These are phyloP conservation scores for Erigeron philadelphicus DNA, from an alignment of 140 eudicot genomes.

Conservation along the genomic window DNA sequence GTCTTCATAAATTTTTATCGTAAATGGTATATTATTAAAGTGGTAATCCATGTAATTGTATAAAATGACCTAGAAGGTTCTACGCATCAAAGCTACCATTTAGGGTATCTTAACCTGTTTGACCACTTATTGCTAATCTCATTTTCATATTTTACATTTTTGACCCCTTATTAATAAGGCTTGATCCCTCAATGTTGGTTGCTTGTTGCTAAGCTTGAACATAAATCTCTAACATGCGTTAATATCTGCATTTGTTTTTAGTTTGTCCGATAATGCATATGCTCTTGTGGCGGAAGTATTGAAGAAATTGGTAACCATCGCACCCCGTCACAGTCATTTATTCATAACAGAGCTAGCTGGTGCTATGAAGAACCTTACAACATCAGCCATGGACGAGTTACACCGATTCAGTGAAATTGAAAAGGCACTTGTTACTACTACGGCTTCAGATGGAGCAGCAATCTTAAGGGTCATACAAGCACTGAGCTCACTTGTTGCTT, in stretches of 20 bases:
- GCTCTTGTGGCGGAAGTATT: conserved; percentile 77
- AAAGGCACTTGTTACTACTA: conserved; percentile 55
- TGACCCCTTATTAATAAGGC: not conserved
- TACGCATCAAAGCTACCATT: not conserved
- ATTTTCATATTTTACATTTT: not conserved
- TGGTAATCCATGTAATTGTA: too few species aligned
- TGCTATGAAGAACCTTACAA: conserved; percentile 59
- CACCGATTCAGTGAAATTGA: conserved; percentile 65
- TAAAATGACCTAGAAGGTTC: not conserved
- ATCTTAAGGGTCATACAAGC: conserved; percentile 85
- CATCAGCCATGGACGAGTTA: conserved; percentile 66
- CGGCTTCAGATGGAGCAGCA: conserved; percentile 78
- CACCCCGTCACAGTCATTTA: conserved; percentile 67
- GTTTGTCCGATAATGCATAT: conserved; percentile 89
- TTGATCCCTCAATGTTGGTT: not conserved
- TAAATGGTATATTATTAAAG: too few species aligned
- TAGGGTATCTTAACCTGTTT: not conserved
- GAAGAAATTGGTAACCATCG: conserved; percentile 75
- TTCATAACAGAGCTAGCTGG: conserved; percentile 79
- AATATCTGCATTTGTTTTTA: conserved; percentile 21
- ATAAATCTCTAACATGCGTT: not conserved
- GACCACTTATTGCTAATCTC: not conserved
- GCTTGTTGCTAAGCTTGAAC: not conserved
- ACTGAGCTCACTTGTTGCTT: conserved; percentile 67
- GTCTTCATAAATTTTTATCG: not conserved